These are phyloP conservation scores for Orobanche coerulescens DNA, from an alignment of 257 asterid species.

Conservation along the genomic window DNA sequence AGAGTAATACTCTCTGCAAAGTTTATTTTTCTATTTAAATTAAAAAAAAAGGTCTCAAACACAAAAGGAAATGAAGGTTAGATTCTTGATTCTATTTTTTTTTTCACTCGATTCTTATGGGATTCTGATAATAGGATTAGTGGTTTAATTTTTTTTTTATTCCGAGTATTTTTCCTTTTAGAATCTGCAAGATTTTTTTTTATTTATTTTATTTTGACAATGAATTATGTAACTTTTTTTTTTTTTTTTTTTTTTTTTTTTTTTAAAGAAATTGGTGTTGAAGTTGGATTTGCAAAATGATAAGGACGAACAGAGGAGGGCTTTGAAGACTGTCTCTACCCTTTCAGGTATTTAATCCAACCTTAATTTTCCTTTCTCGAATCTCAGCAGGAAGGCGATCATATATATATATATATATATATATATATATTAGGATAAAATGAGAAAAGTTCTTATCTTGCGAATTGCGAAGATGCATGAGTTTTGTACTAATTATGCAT, in stretches of 20 bases:
- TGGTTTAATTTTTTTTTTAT: neutral
- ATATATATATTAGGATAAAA: too few species aligned
- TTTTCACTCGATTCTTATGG: neutral
- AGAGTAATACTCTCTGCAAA: neutral
- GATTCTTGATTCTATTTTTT: constrained; percentile 23
- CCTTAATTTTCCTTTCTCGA: neutral
- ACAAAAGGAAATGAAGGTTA: constrained; percentile 46
- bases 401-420: too few species aligned
- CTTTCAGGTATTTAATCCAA: constrained; percentile 21
- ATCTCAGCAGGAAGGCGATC: neutral
- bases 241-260: neutral
- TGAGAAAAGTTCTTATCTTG: too few species aligned
- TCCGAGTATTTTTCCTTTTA: too few species aligned
- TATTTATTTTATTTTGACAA: neutral
- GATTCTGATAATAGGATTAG: constrained; percentile 1
- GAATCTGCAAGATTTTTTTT: too few species aligned
- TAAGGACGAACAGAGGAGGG: constrained; percentile 68
- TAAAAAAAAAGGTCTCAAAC: constrained; percentile 6
- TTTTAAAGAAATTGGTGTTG: constrained; percentile 64
- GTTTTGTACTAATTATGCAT: too few species aligned
- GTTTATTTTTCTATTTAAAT: constrained; percentile 18
- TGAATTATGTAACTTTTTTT: neutral
- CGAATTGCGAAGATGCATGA: too few species aligned
- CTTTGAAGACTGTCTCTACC: constrained; percentile 67
- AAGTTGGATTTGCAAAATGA: constrained; percentile 58